Evolutionary conservation across 1,284 basidiomycete species (phyloP), one percentile per base, ranked within the genome.

Genomic region (Rhodotorula sp.): DNA sequence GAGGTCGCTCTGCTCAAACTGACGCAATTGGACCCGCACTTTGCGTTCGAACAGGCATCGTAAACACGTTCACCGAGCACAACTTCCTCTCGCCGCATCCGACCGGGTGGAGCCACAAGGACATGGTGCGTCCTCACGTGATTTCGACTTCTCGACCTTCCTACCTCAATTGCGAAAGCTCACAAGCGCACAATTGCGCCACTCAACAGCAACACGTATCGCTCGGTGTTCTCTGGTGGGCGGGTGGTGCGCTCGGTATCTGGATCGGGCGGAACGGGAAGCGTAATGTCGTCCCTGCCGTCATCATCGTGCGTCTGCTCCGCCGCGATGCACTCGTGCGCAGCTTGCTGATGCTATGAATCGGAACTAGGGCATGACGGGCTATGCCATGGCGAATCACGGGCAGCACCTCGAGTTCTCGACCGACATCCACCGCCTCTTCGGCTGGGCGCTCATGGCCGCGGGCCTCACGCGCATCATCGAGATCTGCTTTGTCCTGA

Each of bases 311-410:
- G 8, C 17, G 74, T 34, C n/a, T 0, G 27, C 23, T 13, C 27
- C 19, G 1, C 34, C 23, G 44, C 12, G 21, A n/a, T 42, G 16
- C 49, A 2, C 52, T 42, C 5, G 34, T 5, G 5, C 34, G 34
- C 23, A 9, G 8, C 8, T 7, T 23, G 1, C 21, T 64, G 62
- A 67, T 61, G 16, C 27, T 27, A 4, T 2, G 3, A 7, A 3
- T 3, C 14, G 16, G 8, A 1, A 4, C 12, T 63, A 72, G 70
- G 64, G 92, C 68, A 84, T 96, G 71, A 96, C 93, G 0, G 95
- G 95, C 4, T 97, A 92, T 90, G 94, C 91, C 0, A 96, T 97
- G 92, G 91, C 91, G 7, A 89, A 91, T 54, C 95, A 97, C 77
- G 87, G 87, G 3, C 95, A 97, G 83, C 88, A 87, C 14, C 84